Percentiles rank a stretch among this genome's conserved stretches.
Evolutionary conservation across 2,329 filamentous ascomycete genomes (phyloP).

Genomic region (Neodidymelliopsis sp.): DNA sequence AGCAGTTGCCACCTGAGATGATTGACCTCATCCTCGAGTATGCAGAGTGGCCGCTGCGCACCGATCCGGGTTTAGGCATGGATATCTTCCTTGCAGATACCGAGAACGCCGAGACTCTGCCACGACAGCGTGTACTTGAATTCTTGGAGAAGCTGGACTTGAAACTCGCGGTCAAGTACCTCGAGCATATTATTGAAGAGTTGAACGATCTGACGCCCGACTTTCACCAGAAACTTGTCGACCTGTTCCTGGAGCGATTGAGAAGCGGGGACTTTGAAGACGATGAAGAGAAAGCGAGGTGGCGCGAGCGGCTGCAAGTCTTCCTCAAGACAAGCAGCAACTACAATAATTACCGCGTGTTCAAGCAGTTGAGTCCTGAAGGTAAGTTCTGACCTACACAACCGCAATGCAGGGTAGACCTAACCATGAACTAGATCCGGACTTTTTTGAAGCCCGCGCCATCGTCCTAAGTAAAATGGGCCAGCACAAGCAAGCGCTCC

Average conservation of each 20-base stretch:
- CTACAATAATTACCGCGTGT: slow-evolving; percentile 81
- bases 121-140: slow-evolving; percentile 74
- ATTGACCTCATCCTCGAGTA: slow-evolving; percentile 93
- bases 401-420: background rate
- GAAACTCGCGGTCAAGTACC: slow-evolving; percentile 77
- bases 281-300: slow-evolving; percentile 51
- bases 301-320: slow-evolving; percentile 71
- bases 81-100: slow-evolving; percentile 93
- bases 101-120: slow-evolving; percentile 90
- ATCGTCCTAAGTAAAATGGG: slow-evolving; percentile 95
- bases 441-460: slow-evolving; percentile 88
- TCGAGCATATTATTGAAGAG: slow-evolving; percentile 91
- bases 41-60: slow-evolving; percentile 82
- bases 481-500: slow-evolving; percentile 92
- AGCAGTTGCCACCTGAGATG: slow-evolving; percentile 83
- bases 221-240: slow-evolving; percentile 84
- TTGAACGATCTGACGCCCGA: slow-evolving; percentile 84
- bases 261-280: slow-evolving; percentile 45
- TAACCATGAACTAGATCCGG: slow-evolving; percentile 65
- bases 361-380: slow-evolving; percentile 79
- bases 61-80: slow-evolving; percentile 79
- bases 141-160: slow-evolving; percentile 76
- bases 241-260: slow-evolving; percentile 70
- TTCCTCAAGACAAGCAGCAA: slow-evolving; percentile 80
- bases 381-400: slow-evolving; percentile 59